A percentile compares a stretch with the other conserved stretches of the same genome.
Conservation (phyloP, 192 early-diverging fungal species). For the Entomortierella parvispora region DNA sequence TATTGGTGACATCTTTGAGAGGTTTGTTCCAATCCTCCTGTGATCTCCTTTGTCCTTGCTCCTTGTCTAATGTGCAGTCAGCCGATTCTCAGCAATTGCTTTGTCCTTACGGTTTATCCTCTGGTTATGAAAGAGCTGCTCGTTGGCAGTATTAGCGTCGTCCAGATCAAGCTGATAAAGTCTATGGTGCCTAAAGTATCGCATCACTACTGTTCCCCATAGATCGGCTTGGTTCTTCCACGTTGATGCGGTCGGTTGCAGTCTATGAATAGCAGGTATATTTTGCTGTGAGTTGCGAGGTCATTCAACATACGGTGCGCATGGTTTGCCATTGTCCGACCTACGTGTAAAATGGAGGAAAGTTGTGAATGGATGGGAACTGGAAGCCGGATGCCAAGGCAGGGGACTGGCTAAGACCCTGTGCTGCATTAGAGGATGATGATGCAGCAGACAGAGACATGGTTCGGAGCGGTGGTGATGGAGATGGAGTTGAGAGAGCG, state of each 20-base stretch:
- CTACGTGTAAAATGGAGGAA: slow-evolving; percentile 95
- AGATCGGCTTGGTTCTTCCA: slow-evolving; percentile 80
- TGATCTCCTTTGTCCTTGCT: no score
- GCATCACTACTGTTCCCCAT: slow-evolving; percentile 83
- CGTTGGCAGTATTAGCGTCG: slow-evolving; percentile 59
- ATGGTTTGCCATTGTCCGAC: slow-evolving; percentile 18
- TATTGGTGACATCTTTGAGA: no score
- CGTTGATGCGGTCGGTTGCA: slow-evolving; percentile 56
- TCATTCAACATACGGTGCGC: no score
- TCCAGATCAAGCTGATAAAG: slow-evolving; percentile 72
- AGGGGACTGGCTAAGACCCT: slow-evolving; percentile 31
- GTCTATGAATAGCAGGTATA: slow-evolving; percentile 10
- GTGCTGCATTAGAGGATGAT: slow-evolving; percentile 31
- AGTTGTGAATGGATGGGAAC: slow-evolving; percentile 88
- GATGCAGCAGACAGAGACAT: slow-evolving; percentile 2
- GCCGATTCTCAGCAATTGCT: no score
- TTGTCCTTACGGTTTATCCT: slow-evolving; percentile 72
- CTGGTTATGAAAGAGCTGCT: slow-evolving; percentile 75
- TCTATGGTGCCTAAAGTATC: slow-evolving; percentile 72
- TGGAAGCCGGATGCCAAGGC: slow-evolving; percentile 58
- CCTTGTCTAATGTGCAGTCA: no score
- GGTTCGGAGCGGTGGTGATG: no score
- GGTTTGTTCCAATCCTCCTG: no score
- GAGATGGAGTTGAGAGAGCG: no score
- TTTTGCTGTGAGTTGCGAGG: no score